Evolutionary conservation across 2,329 filamentous ascomycete species (phyloP).

Genomic region (Arthrobotrys iridis): DNA sequence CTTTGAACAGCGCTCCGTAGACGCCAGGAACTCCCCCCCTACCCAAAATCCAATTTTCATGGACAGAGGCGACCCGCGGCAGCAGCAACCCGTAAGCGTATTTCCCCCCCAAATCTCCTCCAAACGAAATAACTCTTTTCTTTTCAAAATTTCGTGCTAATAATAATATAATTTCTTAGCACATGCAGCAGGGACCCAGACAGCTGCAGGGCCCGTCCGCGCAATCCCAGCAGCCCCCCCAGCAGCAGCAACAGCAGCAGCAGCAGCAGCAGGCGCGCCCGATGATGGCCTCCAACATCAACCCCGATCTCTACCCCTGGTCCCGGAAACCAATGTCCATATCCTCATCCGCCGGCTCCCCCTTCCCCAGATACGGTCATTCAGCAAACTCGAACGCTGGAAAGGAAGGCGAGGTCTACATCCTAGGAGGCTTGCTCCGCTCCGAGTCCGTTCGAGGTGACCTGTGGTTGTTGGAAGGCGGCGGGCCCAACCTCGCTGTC

Average conservation of each 20-base stretch:
- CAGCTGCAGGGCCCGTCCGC: slow-evolving; percentile 6
- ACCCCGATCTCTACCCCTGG: slow-evolving; percentile 82
- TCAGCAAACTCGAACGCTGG: slow-evolving; percentile 92
- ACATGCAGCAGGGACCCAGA: not conserved
- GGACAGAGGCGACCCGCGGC: slow-evolving; percentile 45
- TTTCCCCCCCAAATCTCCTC: not conserved
- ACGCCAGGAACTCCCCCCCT: slow-evolving; percentile 41
- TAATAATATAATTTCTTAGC: no score
- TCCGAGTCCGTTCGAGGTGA: slow-evolving; percentile 96
- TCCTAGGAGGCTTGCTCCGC: slow-evolving; percentile 97
- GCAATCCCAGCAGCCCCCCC: not conserved
- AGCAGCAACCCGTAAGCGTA: slow-evolving; percentile 40
- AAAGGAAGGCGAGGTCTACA: slow-evolving; percentile 95
- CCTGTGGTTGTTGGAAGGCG: slow-evolving; percentile 96
- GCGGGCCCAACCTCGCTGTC: slow-evolving; percentile 81
- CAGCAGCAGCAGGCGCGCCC: slow-evolving; percentile 30
- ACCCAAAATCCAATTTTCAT: slow-evolving; percentile 42
- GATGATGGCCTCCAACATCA: slow-evolving; percentile 51
- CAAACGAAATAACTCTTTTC: not conserved
- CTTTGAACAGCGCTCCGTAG: slow-evolving; percentile 30
- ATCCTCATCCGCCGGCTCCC: slow-evolving; percentile 80
- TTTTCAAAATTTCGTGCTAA: no score
- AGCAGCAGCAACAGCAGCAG: not conserved
- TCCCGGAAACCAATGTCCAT: slow-evolving; percentile 89
- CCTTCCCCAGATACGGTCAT: slow-evolving; percentile 95